Evolutionary conservation across 73 alveolate genomes (phyloP).

Genomic region (Paramecium tetraurelia): DNA sequence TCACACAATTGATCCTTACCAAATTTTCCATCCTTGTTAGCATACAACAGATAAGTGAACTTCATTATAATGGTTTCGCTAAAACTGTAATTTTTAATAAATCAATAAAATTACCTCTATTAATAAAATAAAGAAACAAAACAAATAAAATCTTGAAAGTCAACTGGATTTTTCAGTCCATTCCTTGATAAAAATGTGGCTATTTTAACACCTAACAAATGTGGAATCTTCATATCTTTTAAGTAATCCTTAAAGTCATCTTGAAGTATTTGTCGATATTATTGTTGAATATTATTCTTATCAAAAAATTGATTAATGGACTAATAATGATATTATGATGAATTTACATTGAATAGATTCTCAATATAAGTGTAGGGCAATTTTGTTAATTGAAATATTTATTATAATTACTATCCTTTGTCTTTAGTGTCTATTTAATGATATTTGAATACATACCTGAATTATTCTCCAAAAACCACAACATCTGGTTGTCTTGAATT

Average conservation of each 20-base stretch:
- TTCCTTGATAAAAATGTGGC: neutral
- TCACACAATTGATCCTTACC: neutral
- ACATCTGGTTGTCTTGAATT: conserved; percentile 2
- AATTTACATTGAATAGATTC: neutral
- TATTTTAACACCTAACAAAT: neutral
- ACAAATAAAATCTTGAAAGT: neutral
- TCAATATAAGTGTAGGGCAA: neutral
- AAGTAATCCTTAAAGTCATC: conserved; percentile 6
- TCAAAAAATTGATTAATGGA: neutral
- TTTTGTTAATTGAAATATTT: neutral
- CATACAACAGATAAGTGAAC: neutral
- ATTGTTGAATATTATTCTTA: neutral
- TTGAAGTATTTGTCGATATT: neutral
- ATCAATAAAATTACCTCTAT: neutral
- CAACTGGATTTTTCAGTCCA: conserved; percentile 26
- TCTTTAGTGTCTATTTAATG: neutral
- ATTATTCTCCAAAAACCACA: conserved; percentile 40
- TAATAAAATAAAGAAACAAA: neutral
- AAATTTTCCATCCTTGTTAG: neutral
- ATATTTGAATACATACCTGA: neutral
- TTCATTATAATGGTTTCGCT: neutral
- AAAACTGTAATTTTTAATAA: neutral
- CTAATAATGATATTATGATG: neutral
- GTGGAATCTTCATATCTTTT: neutral
- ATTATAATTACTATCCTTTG: neutral